Evolutionary conservation across 805 yeast genomes (phyloP), one percentile per base, ranked within the genome.

Genomic region (Kodamaea kakaduensis): DNA sequence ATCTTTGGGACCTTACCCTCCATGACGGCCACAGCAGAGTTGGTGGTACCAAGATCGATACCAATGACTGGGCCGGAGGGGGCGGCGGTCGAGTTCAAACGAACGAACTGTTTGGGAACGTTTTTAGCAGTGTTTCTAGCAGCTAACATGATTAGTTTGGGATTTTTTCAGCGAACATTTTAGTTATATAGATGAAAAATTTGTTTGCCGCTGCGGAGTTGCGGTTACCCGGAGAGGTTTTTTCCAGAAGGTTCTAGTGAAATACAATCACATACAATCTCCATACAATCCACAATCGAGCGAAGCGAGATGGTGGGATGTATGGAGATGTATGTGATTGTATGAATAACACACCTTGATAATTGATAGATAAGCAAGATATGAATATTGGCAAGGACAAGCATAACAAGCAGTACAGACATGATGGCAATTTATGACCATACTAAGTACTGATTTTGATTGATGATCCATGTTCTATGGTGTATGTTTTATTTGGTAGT

Each of bases 1-100:
- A 84, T 86, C 63, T 76, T 77, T 40, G 94, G 90, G 41, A 70
- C 60, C 58, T 78, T 74, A 45, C 87, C 84, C 63, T 84, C 89
- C 79, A 85, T 77, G 36, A 84, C 65, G 36, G 94, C 94, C 26
- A 84, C 94, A 37, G 94, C 94, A 21, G 94, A 84, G 70, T 85
- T 84, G 59, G 94, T 84, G 59, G 94, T 84, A 54, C 94, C 94
- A 55, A 84, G 67, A 61, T 84, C 94, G 50, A 84, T 83, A 59
- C 94, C 94, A 53, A 84, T 83, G 30, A 84, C 90, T 47, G 78
- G 69, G 44, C 76, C 72, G 44, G 50, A 50, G 29, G 63, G 58
- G 27, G 64, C 63, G 25, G 51, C 44, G 19, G 61, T 47, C 35
- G 65, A 59, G 49, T 54, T 49, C 38, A 48, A 49, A 54, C 63